Evolutionary conservation across 164 flowering plant genomes (phyloP).

Genomic region (Malania oleifera): DNA sequence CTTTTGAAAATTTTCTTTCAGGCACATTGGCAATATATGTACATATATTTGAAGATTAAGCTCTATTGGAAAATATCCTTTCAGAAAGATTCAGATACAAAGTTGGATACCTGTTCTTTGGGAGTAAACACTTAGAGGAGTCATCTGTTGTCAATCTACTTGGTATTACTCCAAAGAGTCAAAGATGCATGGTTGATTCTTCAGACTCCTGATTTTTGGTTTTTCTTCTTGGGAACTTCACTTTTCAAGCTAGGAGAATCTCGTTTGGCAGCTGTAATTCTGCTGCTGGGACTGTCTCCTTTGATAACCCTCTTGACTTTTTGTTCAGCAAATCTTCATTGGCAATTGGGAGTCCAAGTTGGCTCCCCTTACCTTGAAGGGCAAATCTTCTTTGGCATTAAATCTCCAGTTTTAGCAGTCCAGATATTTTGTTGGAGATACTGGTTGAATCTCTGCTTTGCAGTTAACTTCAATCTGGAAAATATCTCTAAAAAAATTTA

Average conservation of each 20-base stretch:
- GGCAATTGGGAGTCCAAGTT: constrained; percentile 45
- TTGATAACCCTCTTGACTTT: constrained; percentile 2
- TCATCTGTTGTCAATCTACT: background rate
- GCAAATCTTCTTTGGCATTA: constrained; percentile 40
- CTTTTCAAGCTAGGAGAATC: background rate
- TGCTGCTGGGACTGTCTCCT: constrained; percentile 11
- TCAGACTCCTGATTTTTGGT: constrained; percentile 5
- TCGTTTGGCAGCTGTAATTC: constrained; percentile 10
- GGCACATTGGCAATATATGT: constrained; percentile 7
- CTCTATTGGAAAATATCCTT: constrained; percentile 61
- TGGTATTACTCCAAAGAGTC: constrained; percentile 1
- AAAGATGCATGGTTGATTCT: constrained; percentile 11
- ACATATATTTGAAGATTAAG: constrained; percentile 5
- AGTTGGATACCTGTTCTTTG: constrained; percentile 23
- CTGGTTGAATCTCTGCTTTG: constrained; percentile 14
- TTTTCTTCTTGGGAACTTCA: background rate
- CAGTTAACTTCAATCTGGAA: constrained; percentile 5
- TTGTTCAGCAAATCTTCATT: constrained; percentile 77
- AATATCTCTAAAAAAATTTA: background rate
- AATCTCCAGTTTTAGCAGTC: constrained; percentile 16
- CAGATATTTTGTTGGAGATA: constrained; percentile 23
- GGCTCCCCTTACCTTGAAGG: constrained; percentile 27
- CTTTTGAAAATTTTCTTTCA: constrained; percentile 9
- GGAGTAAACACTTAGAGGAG: constrained; percentile 9
- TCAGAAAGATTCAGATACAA: constrained; percentile 30